Percentiles rank a stretch among this genome's conserved stretches.
Conservation (phyloP, 352 stramenopile genomes). For the Pythium dissimile region DNA sequence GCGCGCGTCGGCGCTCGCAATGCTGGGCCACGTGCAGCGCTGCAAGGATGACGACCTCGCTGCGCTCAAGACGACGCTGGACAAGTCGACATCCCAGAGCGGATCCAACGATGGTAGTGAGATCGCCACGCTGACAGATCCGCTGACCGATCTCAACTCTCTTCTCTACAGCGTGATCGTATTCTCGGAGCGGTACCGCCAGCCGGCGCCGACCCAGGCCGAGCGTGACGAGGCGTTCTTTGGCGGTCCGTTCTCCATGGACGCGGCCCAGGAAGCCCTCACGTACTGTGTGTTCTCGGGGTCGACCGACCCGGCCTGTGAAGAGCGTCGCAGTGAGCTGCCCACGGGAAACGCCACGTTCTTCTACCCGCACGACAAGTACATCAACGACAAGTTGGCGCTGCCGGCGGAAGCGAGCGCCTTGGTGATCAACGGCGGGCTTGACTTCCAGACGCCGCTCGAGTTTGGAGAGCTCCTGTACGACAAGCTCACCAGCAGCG, state of each 20-base stretch:
- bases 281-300: conserved; percentile 21
- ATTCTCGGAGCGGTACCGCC: conserved; percentile 16
- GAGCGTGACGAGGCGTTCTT: conserved; percentile 4
- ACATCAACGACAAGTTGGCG: conserved; percentile 9
- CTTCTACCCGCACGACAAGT: conserved; percentile 22
- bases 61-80: too few species aligned
- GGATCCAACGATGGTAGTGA: too few species aligned
- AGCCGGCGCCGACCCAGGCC: not conserved
- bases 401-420: conserved; percentile 17
- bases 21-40: not conserved
- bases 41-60: conserved; percentile 12
- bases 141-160: not conserved
- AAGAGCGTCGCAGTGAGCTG: not conserved
- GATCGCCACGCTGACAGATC: too few species aligned
- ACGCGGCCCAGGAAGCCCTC: not conserved
- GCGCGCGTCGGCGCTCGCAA: not conserved
- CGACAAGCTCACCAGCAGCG: conserved; percentile 1
- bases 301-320: not conserved
- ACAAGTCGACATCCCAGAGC: too few species aligned
- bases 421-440: conserved; percentile 18
- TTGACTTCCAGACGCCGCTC: conserved; percentile 24
- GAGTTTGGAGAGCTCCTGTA: conserved; percentile 19
- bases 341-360: not conserved
- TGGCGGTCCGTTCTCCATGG: conserved; percentile 7
- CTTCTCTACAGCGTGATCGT: conserved; percentile 19